Conservation (phyloP, 192 early-diverging fungal genomes). For the Gaertneriomyces sp. region DNA sequence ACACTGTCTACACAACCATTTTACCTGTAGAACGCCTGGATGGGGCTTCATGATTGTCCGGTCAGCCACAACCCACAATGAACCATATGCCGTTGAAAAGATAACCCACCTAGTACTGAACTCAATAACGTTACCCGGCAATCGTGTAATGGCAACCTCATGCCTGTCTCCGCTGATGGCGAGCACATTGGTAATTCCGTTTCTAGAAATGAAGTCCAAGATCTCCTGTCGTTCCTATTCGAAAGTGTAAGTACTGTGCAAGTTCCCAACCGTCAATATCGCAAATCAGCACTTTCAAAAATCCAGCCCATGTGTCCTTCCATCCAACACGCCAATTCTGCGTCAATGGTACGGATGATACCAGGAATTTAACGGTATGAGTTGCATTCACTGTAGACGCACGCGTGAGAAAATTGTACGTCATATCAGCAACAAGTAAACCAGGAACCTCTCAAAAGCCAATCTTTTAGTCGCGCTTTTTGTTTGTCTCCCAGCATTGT, state of each 20-base stretch:
- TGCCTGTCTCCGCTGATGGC: constrained; percentile 31
- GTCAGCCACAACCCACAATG: not conserved
- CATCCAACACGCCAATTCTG: constrained; percentile 30
- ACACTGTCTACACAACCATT: not conserved
- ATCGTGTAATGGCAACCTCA: constrained; percentile 26
- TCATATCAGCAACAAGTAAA: not conserved
- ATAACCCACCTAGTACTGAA: constrained; percentile 28
- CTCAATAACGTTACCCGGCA: constrained; percentile 31
- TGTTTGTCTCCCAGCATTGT: constrained; percentile 29
- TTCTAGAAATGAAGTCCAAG: constrained; percentile 28
- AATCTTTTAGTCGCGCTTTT: constrained; percentile 23
- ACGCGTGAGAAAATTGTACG: not conserved
- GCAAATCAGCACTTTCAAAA: constrained; percentile 2
- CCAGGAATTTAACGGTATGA: constrained; percentile 27
- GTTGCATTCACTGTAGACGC: constrained; percentile 17
- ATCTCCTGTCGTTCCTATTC: constrained; percentile 30
- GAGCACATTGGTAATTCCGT: constrained; percentile 26
- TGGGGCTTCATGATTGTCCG: constrained; percentile 10
- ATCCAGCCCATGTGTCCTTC: constrained; percentile 26
- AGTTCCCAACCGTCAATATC: not conserved
- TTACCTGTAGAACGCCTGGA: constrained; percentile 28
- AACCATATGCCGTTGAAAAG: not conserved
- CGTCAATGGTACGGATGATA: constrained; percentile 29
- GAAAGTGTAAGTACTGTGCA: not conserved
- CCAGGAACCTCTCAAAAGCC: constrained; percentile 21